Evolutionary conservation across 2,329 filamentous ascomycete genomes (phyloP).

Genomic region (Verticillium longisporum): DNA sequence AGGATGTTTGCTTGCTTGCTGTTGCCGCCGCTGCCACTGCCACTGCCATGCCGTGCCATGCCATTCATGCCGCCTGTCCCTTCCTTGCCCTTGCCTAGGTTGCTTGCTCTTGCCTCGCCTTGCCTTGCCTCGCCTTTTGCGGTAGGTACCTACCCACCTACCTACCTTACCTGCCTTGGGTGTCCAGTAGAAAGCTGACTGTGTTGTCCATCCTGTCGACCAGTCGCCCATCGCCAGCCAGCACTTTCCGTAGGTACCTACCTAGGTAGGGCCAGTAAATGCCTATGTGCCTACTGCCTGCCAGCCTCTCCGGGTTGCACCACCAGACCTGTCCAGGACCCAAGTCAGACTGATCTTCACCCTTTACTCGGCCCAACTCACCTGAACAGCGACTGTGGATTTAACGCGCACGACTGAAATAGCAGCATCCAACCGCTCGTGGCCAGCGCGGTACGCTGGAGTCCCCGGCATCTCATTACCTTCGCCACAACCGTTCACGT

Average conservation of each 20-base stretch:
- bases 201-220: background rate
- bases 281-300: background rate
- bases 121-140: background rate
- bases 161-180: too few relatives aligned
- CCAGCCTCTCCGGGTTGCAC: background rate
- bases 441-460: background rate
- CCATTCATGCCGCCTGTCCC: background rate
- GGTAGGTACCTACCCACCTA: too few relatives aligned
- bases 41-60: background rate
- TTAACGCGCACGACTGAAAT: background rate
- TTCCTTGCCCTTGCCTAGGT: background rate
- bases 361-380: background rate
- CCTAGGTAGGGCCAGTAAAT: background rate
- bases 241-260: background rate
- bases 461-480: background rate
- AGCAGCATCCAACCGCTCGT: background rate
- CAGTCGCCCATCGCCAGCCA: too few relatives aligned
- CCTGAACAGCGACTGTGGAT: background rate
- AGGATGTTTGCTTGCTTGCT: background rate
- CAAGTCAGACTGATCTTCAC: background rate
- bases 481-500: background rate
- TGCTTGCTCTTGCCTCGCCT: background rate
- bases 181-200: background rate
- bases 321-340: background rate
- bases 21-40: background rate